Base-by-base conservation (phyloP, 306 rosid species). In the Phaseolus lunatus region DNA sequence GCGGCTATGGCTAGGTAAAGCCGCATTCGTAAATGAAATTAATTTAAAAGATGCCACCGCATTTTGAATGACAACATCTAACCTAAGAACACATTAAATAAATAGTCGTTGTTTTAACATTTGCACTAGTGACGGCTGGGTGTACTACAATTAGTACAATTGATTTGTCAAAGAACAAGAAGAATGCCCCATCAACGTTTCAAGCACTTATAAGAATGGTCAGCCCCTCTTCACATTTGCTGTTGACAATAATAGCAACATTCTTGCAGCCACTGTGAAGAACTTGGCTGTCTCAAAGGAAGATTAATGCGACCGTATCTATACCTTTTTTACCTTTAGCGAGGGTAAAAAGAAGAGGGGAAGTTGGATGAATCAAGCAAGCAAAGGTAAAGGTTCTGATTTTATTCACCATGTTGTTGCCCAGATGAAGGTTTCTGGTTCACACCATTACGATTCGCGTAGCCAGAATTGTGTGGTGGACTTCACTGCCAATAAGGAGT, bases 201-300 rank as follows among this genome's bases (percentile, higher is more conserved):
- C 96, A 89, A 79, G 97, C 97, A 72, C 86, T 96, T 81, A 79
- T 96, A 66, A 92, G 86, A 96, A 89, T 87, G 94, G 96, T 37
- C 86, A 84, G 72, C 98, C 99, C 74, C 84, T 88, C 80, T 87
- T 89, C 76, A 92, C 97, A 73, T 96, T 96, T 89, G 96, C 98
- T 9, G 92, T 88, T 72, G 88, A 90, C 71, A 96, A 91, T 65
- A 88, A 86, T 72, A 73, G 82, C 76, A 81, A 90, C 70, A 86
- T 96, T 75, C 94, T 96, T 43, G 98, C 94, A 15, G 99, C 98
- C 80, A 92, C 97, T 5, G 82, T 85, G 84, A 92, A 89, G 87
- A 87, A 82, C 89, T 77, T 88, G 72, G 68, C 84, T 79, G 78
- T 84, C 77, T 76, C 85, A 18, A 73, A 73, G 72, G 84, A 86